Evolutionary conservation across 108 stramenopile genomes (phyloP).

Genomic region (Cylindrotheca closterium): DNA sequence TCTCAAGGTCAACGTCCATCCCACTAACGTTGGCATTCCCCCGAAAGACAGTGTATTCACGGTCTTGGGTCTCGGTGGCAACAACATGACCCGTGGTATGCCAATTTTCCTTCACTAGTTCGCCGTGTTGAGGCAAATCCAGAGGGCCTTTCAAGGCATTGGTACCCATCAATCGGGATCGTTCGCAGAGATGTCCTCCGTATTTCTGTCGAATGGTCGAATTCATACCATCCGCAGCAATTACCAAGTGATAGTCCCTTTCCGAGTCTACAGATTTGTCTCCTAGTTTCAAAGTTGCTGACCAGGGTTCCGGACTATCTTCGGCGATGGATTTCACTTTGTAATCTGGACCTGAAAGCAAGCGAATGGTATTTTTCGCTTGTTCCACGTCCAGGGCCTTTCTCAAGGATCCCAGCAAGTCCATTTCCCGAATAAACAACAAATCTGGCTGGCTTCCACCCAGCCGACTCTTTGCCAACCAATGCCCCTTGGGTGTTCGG

Average conservation of each 20-base stretch:
- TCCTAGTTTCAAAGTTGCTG: slow-evolving; percentile 28
- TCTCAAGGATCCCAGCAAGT: slow-evolving; percentile 56
- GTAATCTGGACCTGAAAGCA: slow-evolving; percentile 36
- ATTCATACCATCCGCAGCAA: slow-evolving; percentile 81
- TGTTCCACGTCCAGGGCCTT: slow-evolving; percentile 64
- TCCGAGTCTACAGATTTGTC: slow-evolving; percentile 21
- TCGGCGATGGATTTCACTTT: slow-evolving; percentile 50
- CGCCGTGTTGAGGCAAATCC: slow-evolving; percentile 1
- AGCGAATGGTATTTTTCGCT: slow-evolving; percentile 47
- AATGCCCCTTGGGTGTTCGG: slow-evolving; percentile 73
- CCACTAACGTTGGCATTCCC: slow-evolving; percentile 67
- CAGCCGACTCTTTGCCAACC: slow-evolving; percentile 73
- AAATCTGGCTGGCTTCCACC: slow-evolving; percentile 48
- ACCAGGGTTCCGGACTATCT: slow-evolving; percentile 47
- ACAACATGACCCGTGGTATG: slow-evolving; percentile 48
- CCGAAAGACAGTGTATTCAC: slow-evolving; percentile 81
- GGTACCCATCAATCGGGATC: slow-evolving; percentile 17
- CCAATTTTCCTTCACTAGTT: slow-evolving; percentile 39
- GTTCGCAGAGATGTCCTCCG: slow-evolving; percentile 47
- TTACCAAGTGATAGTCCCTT: slow-evolving; percentile 75
- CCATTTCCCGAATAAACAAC: slow-evolving; percentile 75
- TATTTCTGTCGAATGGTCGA: slow-evolving; percentile 66
- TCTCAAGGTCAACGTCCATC: slow-evolving; percentile 40
- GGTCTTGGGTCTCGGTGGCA: slow-evolving; percentile 65
- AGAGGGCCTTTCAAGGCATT: slow-evolving; percentile 8